These are phyloP conservation scores for Termitomyces heimii DNA, from an alignment of 768 basidiomycete species.

Conservation along the genomic window DNA sequence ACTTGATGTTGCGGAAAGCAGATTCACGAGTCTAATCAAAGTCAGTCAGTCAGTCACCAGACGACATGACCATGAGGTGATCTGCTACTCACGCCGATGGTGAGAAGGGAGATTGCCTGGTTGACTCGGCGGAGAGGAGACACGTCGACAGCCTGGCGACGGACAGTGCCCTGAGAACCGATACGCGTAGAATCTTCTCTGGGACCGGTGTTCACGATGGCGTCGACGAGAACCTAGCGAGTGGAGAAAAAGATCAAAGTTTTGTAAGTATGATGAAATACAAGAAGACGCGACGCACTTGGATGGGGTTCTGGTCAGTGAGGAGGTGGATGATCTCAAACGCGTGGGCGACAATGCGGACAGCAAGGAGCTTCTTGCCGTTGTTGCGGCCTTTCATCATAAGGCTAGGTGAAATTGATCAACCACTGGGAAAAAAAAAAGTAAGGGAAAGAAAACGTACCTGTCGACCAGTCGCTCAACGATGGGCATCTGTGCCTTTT, in stretches of 20 bases:
- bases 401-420: constrained; percentile 55
- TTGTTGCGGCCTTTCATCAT: constrained; percentile 99
- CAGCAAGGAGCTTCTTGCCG: constrained; percentile 98
- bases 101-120: constrained; percentile 93
- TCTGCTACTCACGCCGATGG: constrained; percentile 77
- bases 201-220: constrained; percentile 99
- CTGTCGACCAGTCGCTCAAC: constrained; percentile 98
- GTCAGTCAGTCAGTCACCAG: neutral
- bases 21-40: constrained; percentile 87
- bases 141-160: constrained; percentile 99
- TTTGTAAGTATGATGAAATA: no score
- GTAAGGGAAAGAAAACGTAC: constrained; percentile 35
- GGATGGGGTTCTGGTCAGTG: constrained; percentile 99
- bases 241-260: no score
- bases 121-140: constrained; percentile 98
- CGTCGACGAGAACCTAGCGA: constrained; percentile 84
- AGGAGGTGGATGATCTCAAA: constrained; percentile 99
- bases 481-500: constrained; percentile 99
- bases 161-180: constrained; percentile 98
- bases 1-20: constrained; percentile 99
- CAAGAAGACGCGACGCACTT: constrained; percentile 46
- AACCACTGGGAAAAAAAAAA: neutral
- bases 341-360: constrained; percentile 98
- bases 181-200: constrained; percentile 99
- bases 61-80: neutral